Evolutionary conservation across 1,139 yeast genomes (phyloP).

Genomic region (Scheffersomyces insectosa): DNA sequence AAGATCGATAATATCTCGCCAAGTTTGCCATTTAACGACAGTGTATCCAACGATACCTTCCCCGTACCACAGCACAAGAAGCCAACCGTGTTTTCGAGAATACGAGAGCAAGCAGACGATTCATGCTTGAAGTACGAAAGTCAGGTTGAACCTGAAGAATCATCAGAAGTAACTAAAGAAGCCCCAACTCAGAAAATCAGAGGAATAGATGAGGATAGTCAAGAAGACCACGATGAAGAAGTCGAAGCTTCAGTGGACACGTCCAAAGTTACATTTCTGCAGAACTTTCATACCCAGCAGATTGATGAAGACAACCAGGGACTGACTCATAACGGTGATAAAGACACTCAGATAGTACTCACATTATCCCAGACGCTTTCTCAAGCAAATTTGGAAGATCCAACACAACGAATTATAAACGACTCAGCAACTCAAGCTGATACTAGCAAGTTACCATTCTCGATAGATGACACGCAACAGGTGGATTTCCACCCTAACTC

Average conservation of each 20-base stretch:
- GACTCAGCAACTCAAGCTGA: not conserved
- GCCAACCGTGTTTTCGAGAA: not conserved
- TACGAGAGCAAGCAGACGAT: conserved; percentile 1
- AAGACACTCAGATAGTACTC: too few species aligned
- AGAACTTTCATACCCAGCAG: not conserved
- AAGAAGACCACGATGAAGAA: not conserved
- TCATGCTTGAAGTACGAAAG: not conserved
- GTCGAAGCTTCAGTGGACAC: not conserved
- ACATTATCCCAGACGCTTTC: too few species aligned
- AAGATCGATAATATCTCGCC: not conserved
- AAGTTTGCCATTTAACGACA: not conserved
- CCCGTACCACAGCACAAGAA: not conserved
- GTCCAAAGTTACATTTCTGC: not conserved
- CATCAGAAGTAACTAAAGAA: too few species aligned
- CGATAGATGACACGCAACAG: not conserved
- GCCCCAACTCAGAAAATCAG: not conserved
- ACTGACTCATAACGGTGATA: not conserved
- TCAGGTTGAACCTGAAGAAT: not conserved
- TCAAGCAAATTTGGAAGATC: too few species aligned
- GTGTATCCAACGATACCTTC: not conserved
- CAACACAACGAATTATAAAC: not conserved
- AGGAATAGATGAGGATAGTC: not conserved
- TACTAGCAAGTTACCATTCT: not conserved
- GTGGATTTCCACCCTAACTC: not conserved
- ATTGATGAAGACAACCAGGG: not conserved